Conservation (phyloP, 1,284 basidiomycete species). For the Sphaerobolus stellatus region DNA sequence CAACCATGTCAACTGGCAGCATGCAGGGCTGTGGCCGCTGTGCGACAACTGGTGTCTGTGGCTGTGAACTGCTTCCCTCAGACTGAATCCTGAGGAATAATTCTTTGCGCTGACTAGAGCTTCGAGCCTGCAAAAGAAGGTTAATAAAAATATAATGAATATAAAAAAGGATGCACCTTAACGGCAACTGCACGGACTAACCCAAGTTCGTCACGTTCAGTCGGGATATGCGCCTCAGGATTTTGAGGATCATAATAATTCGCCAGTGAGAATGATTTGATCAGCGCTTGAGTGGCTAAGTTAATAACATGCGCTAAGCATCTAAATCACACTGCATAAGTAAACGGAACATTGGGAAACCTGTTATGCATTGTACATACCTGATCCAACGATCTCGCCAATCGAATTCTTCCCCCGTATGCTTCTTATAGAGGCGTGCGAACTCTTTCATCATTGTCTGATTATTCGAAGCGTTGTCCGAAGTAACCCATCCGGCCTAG, state of each 20-base stretch:
- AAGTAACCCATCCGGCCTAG: slow-evolving; percentile 35
- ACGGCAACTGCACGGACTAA: slow-evolving; percentile 31
- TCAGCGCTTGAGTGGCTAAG: slow-evolving; percentile 20
- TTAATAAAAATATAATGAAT: neutral
- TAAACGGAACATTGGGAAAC: no score
- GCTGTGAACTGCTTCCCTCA: no score
- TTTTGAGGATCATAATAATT: slow-evolving; percentile 16
- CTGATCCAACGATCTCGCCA: slow-evolving; percentile 17
- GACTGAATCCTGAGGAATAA: slow-evolving; percentile 28
- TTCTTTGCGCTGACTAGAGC: slow-evolving; percentile 34
- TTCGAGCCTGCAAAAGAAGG: slow-evolving; percentile 26
- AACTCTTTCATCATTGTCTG: slow-evolving; percentile 32
- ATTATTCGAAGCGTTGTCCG: slow-evolving; percentile 37
- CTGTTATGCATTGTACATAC: slow-evolving; percentile 23
- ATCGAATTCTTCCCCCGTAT: slow-evolving; percentile 16
- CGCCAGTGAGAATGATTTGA: slow-evolving; percentile 14
- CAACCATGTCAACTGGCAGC: slow-evolving; percentile 38
- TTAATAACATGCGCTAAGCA: slow-evolving; percentile 24
- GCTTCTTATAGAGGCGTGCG: slow-evolving; percentile 13
- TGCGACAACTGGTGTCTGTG: neutral
- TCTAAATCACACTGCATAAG: slow-evolving; percentile 23
- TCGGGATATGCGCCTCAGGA: slow-evolving; percentile 10
- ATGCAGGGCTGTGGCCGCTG: slow-evolving; percentile 19
- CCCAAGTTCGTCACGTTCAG: slow-evolving; percentile 29
- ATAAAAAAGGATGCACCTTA: slow-evolving; percentile 27